phyloP scores from a whole-genome alignment of 306 rosid genomes.

The Boehmeria nivea region DNA sequence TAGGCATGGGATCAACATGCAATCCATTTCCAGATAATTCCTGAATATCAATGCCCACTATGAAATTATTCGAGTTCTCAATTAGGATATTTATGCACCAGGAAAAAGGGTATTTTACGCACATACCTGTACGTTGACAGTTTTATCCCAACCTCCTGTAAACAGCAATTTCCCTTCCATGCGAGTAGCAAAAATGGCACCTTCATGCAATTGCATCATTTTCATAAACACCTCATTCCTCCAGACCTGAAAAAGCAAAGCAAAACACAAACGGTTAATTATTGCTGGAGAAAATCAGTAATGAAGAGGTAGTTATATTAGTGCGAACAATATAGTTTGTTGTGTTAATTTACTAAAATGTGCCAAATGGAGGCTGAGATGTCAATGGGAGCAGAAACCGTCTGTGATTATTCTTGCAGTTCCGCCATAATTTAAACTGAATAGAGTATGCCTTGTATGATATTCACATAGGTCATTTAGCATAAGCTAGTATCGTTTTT shows the following conservation, averaged over 20 bases:
- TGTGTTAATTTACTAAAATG: too few relatives aligned
- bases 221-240: constrained; percentile 59
- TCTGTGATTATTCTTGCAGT: too few relatives aligned
- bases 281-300: constrained; percentile 7
- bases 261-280: constrained; percentile 14
- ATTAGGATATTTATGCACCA: background rate
- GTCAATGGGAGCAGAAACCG: too few relatives aligned
- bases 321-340: too few relatives aligned
- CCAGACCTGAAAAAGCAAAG: constrained; percentile 65
- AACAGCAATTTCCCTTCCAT: constrained; percentile 62
- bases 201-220: constrained; percentile 50
- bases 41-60: constrained; percentile 38
- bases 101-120: constrained; percentile 10
- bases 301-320: background rate
- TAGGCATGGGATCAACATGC: constrained; percentile 45
- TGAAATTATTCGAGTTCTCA: constrained; percentile 16
- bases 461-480: too few relatives aligned
- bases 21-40: constrained; percentile 68
- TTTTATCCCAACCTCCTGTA: constrained; percentile 88
- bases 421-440: too few relatives aligned
- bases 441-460: too few relatives aligned
- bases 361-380: too few relatives aligned
- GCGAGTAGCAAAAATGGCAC: constrained; percentile 59
- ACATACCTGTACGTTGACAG: constrained; percentile 72
- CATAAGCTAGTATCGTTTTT: too few relatives aligned